Base-by-base conservation (phyloP, 2,329 filamentous ascomycete species). In the Paraphoma sp. region DNA sequence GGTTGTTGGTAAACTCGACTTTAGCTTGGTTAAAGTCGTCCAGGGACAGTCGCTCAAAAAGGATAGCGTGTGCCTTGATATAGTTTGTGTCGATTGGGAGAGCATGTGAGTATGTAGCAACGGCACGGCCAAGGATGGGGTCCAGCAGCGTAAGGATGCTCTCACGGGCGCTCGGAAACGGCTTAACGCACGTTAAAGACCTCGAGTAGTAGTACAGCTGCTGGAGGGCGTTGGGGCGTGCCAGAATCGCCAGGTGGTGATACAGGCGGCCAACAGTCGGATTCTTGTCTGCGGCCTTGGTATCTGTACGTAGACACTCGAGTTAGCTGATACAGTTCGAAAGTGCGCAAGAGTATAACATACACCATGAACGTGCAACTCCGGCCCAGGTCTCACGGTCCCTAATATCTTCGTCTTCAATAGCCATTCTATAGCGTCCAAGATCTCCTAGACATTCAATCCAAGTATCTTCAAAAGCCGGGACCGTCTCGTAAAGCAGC, bases 361-460 rank as follows among this genome's bases (percentile, higher is more conserved):
- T 53, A 53, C 51, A 97, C 95, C 94, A 98, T 42, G 89, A 87
- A 0, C 89, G 81, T 0, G 90, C 90, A 0, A 97, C 91, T 0
- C 84, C 84, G 0, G 90, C 91, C 94, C 94, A 98, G 0, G 87
- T 86, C 47, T 96, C 91, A 0, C 90, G 81, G 53, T 94, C 90
- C 2, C 84, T 78, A 17, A 90, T 82, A 59, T 95, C 89, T 28
- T 90, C 86, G 41, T 96, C 90, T 72, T 97, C 93, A 44, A 97
- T 93, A 0, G 93, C 92, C 93, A 97, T 97, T 0, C 89, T 83
- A 67, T 96, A 97, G 17, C 93, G 82, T 0, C 89, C 90, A 0
- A 98, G 77, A 69, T 98, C 93, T 0, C 94, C 94, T 0, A 98
- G 79, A 51, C 93, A 97, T 63, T 97, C 94, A 8, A 96, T 91